Base-by-base conservation (phyloP, 2,329 filamentous ascomycete genomes). In the Cladophialophora immunda region DNA sequence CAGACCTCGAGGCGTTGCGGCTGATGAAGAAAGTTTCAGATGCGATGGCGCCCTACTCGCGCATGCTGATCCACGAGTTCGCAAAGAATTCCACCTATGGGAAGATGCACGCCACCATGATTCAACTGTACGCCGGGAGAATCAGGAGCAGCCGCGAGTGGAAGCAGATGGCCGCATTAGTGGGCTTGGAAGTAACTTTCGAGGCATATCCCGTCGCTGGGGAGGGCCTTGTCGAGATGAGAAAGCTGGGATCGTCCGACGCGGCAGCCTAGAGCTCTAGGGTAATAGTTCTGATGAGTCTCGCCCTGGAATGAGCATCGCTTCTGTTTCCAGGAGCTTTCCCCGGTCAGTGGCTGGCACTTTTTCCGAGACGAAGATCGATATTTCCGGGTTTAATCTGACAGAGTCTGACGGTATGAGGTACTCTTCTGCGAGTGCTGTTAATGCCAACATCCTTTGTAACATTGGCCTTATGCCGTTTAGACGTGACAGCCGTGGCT, bases 171-270 rank as follows among this genome's bases (percentile, higher is more conserved):
- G 78, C 78, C 4, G 69, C 69, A 3, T 63, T 79, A 47, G 72
- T 71, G 9, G 77, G 77, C 1, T 58, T 80, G 30, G 60, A 74
- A 47, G 75, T 80, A 2, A 77, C 75, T 0, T 80, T 79, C 61
- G 78, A 79, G 65, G 71, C 66, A 13, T 79, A 77, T 70, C 76
- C 76, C 8, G 64, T 58, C 2, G 68, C 68, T 19, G 77, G 76
- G 0, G 77, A 79, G 63, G 75, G 76, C 1, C 65, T 80, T 59
- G 71, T 80, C 17, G 77, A 80, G 70, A 78, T 79, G 77, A 73
- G 72, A 25, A 74, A 71, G 58, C 13, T 29, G 29, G 13, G 3
- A 15, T 25, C 38, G 6, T 38, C 57, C 8, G 45, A 50, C 11
- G 38, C 22, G 25, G 30, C 27, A 17, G 7, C 45, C 36, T 30